Evolutionary conservation across 768 basidiomycete genomes (phyloP).

Genomic region (Russula sp.): DNA sequence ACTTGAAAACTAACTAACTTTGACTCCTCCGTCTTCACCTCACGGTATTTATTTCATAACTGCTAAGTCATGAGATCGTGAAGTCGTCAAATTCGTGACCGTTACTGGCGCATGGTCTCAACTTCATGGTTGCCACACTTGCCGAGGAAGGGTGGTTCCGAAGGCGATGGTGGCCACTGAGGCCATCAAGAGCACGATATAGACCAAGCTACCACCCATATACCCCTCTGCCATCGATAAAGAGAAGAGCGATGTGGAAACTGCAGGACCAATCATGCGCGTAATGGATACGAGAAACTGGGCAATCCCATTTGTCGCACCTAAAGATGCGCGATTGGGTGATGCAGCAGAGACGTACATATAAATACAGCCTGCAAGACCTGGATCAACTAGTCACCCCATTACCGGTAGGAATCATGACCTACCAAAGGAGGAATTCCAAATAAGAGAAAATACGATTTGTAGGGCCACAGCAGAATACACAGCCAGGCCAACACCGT

Average conservation of each 20-base stretch:
- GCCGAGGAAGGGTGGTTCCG: slow-evolving; percentile 37
- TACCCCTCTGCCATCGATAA: slow-evolving; percentile 51
- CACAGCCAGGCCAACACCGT: slow-evolving; percentile 47
- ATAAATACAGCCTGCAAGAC: slow-evolving; percentile 58
- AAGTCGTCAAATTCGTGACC: not conserved
- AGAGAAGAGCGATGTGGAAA: slow-evolving; percentile 64
- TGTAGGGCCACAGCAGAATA: slow-evolving; percentile 54
- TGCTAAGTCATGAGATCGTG: not conserved
- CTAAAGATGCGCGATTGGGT: slow-evolving; percentile 63
- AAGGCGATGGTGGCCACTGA: slow-evolving; percentile 36
- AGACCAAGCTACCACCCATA: slow-evolving; percentile 57
- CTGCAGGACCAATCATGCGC: slow-evolving; percentile 52
- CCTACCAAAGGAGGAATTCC: slow-evolving; percentile 60
- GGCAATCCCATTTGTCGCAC: slow-evolving; percentile 61
- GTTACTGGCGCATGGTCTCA: not conserved
- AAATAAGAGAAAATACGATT: slow-evolving; percentile 43
- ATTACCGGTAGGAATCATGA: not conserved
- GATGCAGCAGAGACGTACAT: slow-evolving; percentile 66
- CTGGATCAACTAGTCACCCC: not conserved
- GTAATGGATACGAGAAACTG: slow-evolving; percentile 43
- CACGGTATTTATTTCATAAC: not conserved
- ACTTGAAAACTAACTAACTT: too few species aligned
- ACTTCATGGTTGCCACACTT: slow-evolving; percentile 27
- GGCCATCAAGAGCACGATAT: slow-evolving; percentile 40
- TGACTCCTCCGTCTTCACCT: not conserved